phyloP scores from a whole-genome alignment of 495 filamentous ascomycete genomes.

The Neurospora sp. region DNA sequence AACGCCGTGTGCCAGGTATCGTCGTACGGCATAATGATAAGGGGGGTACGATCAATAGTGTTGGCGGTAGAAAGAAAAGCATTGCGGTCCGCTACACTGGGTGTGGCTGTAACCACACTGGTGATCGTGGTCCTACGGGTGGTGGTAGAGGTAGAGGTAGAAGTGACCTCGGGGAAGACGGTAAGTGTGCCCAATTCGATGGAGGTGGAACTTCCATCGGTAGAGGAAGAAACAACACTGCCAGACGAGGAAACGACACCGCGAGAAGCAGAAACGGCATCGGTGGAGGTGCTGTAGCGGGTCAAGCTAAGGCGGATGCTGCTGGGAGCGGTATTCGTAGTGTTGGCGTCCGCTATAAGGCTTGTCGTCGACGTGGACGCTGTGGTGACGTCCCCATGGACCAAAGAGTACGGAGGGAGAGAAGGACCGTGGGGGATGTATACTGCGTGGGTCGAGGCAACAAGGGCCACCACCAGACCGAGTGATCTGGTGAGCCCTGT shows the following conservation, averaged over 20 bases:
- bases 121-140: not conserved
- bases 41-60: no score
- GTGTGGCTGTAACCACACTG: not conserved
- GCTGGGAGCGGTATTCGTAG: not conserved
- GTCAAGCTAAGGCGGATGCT: not conserved
- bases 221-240: not conserved
- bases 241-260: not conserved
- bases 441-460: not conserved
- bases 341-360: not conserved
- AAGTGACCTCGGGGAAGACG: not conserved
- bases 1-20: not conserved
- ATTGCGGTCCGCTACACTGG: no score
- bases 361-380: not conserved
- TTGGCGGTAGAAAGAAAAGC: no score
- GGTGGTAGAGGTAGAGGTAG: not conserved
- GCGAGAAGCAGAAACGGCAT: not conserved
- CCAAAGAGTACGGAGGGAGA: not conserved
- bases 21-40: no score
- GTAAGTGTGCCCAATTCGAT: not conserved
- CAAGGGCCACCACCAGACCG: not conserved
- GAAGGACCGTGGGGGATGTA: no score
- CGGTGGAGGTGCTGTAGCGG: not conserved
- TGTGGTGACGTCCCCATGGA: not conserved
- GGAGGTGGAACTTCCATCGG: not conserved
- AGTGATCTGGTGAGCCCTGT: not conserved